A percentile compares a stretch with the other conserved stretches of the same genome.
These are phyloP conservation scores for Amborella trichopoda DNA, from an alignment of 164 flowering plant genomes.

Conservation along the genomic window DNA sequence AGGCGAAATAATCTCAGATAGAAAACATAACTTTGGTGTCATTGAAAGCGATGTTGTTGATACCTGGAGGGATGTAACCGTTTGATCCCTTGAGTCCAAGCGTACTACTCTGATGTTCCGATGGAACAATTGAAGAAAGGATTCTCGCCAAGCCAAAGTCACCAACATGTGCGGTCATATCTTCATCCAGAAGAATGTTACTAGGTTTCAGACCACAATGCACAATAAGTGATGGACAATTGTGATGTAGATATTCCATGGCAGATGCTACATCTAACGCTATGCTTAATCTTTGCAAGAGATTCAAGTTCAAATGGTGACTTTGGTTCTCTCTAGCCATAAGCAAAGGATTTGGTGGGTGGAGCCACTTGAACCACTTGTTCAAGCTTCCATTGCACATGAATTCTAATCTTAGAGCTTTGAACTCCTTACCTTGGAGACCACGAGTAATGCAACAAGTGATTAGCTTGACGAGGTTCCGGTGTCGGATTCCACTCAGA, in stretches of 20 bases:
- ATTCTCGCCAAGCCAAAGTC: not conserved
- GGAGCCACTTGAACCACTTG: slow-evolving; percentile 22
- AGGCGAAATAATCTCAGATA: not conserved
- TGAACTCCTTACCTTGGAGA: slow-evolving; percentile 19
- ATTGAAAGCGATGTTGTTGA: not conserved
- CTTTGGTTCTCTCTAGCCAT: too few species aligned
- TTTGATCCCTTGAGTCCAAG: not conserved
- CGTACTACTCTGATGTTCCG: slow-evolving; percentile 1
- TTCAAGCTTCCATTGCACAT: slow-evolving; percentile 30
- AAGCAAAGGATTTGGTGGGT: too few species aligned
- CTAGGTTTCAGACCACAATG: not conserved
- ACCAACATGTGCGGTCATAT: not conserved
- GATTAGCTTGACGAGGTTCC: slow-evolving; percentile 25
- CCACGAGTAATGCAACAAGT: slow-evolving; percentile 19
- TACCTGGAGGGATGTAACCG: slow-evolving; percentile 2
- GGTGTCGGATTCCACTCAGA: slow-evolving; percentile 19
- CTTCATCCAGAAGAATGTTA: not conserved
- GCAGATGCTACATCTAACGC: not conserved
- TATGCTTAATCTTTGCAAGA: slow-evolving; percentile 2
- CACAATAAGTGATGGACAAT: not conserved
- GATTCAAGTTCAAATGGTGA: slow-evolving; percentile 6
- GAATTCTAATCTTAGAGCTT: slow-evolving; percentile 20
- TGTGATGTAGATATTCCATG: not conserved
- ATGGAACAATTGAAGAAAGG: not conserved
- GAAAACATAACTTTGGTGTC: not conserved